Conservation (phyloP, 164 flowering plant species). For the Aristolochia contorta region DNA sequence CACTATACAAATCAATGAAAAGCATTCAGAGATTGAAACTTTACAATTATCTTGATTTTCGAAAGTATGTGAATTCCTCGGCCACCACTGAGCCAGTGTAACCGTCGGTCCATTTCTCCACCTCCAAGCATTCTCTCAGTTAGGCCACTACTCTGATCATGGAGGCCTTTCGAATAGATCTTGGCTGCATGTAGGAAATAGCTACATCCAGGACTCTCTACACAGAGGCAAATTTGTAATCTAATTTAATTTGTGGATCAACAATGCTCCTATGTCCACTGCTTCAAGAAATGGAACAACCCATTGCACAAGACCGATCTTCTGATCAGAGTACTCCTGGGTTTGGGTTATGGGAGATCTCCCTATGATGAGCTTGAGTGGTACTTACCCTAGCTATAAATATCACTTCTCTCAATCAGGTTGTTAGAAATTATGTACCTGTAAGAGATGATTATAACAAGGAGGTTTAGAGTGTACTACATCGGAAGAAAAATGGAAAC, state of each 20-base stretch:
- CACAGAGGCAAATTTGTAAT: not conserved
- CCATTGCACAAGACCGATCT: not conserved
- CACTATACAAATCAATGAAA: too few relatives aligned
- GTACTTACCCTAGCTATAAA: not conserved
- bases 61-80: constrained; percentile 1
- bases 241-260: not conserved
- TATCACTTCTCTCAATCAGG: constrained; percentile 5
- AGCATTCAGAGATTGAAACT: too few relatives aligned
- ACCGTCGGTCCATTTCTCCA: not conserved
- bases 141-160: not conserved
- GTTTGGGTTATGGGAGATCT: not conserved
- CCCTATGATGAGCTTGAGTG: constrained; percentile 5
- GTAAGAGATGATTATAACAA: too few relatives aligned
- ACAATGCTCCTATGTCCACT: not conserved
- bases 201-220: not conserved
- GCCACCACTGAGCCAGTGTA: too few relatives aligned
- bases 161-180: not conserved
- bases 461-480: too few relatives aligned
- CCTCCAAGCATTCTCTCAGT: not conserved
- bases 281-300: not conserved
- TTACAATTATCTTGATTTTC: not conserved
- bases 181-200: not conserved
- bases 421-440: constrained; percentile 1
- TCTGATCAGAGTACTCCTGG: not conserved
- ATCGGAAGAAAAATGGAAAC: not conserved